Evolutionary conservation across 805 yeast species (phyloP).

Genomic region (Candida ascalaphidarum): DNA sequence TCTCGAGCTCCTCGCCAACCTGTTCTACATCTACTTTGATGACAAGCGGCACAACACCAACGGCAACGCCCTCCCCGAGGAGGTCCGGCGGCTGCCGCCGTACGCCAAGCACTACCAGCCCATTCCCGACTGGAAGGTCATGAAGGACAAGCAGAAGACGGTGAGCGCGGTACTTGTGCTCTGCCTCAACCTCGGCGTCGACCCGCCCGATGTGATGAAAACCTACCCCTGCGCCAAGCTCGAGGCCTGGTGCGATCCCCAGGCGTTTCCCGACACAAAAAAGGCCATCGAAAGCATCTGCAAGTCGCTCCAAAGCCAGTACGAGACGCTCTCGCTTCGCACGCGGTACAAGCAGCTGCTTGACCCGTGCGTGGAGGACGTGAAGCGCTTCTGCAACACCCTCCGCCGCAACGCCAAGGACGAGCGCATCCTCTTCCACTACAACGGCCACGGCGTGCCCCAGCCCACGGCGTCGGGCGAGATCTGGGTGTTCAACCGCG

Average conservation of each 20-base stretch:
- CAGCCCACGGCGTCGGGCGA: constrained; percentile 95
- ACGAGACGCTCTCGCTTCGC: constrained; percentile 79
- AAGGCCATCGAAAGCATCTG: constrained; percentile 91
- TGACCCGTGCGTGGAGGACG: constrained; percentile 94
- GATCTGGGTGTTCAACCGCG: constrained; percentile 96
- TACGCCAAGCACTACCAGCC: constrained; percentile 51
- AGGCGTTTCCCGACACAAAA: constrained; percentile 71
- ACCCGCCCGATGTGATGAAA: constrained; percentile 92
- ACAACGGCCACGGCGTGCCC: constrained; percentile 98
- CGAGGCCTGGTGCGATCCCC: constrained; percentile 93
- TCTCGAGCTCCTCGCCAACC: constrained; percentile 48
- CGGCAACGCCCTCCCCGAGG: constrained; percentile 66
- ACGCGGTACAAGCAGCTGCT: constrained; percentile 85
- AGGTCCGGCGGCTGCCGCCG: constrained; percentile 36
- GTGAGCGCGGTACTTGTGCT: constrained; percentile 87
- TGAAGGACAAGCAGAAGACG: constrained; percentile 86
- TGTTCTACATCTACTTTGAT: constrained; percentile 78
- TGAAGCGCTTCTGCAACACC: constrained; percentile 83
- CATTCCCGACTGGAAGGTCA: constrained; percentile 82
- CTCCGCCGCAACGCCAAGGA: constrained; percentile 86
- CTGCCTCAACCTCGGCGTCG: constrained; percentile 89
- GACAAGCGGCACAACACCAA: constrained; percentile 88
- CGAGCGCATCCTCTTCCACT: constrained; percentile 87
- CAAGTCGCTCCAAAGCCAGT: constrained; percentile 77
- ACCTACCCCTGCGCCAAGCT: constrained; percentile 87